Percentiles rank a stretch among this genome's conserved stretches.
Evolutionary conservation across 371 early-diverging fungal species (phyloP).

Genomic region (Mortierella sp.): DNA sequence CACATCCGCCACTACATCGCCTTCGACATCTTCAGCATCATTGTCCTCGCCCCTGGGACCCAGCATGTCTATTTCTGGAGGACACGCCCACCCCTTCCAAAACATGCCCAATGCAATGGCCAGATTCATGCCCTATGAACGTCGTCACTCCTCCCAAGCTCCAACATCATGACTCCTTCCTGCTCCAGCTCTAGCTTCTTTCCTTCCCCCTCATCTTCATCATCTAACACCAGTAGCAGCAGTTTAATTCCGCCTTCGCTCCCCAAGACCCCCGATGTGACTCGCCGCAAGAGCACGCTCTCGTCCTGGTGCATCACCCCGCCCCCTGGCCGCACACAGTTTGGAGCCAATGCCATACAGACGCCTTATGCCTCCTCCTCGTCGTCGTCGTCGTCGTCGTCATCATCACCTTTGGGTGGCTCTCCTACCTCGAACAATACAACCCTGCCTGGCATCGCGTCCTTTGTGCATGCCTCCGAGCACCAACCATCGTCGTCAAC

Average conservation of each 20-base stretch:
- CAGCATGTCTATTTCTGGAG: constrained; percentile 17
- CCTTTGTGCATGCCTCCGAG: constrained; percentile 42
- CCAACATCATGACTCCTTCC: constrained; percentile 16
- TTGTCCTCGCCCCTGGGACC: constrained; percentile 6
- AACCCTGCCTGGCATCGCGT: constrained; percentile 44
- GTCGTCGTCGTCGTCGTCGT: not conserved
- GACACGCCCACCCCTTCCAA: not conserved
- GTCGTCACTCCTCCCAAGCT: constrained; percentile 47
- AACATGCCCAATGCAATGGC: constrained; percentile 29
- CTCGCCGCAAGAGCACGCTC: constrained; percentile 30
- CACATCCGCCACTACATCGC: not conserved
- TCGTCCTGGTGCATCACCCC: constrained; percentile 41
- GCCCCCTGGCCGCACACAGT: constrained; percentile 8
- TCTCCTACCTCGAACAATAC: not conserved
- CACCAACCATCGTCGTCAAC: not conserved
- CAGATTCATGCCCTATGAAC: constrained; percentile 53
- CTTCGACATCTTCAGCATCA: constrained; percentile 13
- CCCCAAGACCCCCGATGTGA: constrained; percentile 47
- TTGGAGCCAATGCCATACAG: constrained; percentile 3
- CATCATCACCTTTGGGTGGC: not conserved
- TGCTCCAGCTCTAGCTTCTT: too few species aligned
- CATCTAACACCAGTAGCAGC: not conserved
- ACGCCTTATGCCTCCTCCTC: constrained; percentile 6
- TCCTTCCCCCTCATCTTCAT: not conserved
- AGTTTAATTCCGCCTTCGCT: constrained; percentile 41